Conservation (phyloP, 768 basidiomycete species). For the Kwoniella botswanensis region DNA sequence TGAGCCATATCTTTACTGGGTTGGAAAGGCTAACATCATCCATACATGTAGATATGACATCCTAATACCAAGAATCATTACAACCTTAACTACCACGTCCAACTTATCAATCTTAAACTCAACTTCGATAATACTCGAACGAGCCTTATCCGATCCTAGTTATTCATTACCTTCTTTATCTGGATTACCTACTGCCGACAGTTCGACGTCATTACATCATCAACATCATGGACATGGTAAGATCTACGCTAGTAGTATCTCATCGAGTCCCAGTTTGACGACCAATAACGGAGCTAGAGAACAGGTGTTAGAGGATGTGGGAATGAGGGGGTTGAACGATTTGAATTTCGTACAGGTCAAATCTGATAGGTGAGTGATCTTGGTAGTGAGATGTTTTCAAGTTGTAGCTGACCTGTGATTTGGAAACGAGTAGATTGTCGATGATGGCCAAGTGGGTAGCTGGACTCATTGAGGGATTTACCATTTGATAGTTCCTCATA, state of each 20-base stretch:
- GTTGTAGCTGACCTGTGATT: background rate
- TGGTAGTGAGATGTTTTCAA: too few relatives aligned
- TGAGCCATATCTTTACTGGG: too few relatives aligned
- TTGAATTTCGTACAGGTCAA: conserved; percentile 39
- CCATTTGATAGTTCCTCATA: conserved; percentile 19
- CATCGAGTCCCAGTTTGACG: conserved; percentile 21
- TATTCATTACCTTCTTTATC: conserved; percentile 30
- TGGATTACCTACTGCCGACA: conserved; percentile 11
- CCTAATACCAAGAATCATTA: conserved; percentile 42
- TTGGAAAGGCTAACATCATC: background rate
- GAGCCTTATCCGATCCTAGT: conserved; percentile 38
- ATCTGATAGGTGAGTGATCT: conserved; percentile 43
- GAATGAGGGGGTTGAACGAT: conserved; percentile 50
- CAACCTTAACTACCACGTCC: conserved; percentile 40
- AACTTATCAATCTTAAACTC: conserved; percentile 34
- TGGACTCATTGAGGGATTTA: conserved; percentile 41
- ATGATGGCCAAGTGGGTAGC: conserved; percentile 46
- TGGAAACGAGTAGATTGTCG: conserved; percentile 22
- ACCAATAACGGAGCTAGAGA: conserved; percentile 21
- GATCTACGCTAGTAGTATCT: conserved; percentile 31
- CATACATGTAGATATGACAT: conserved; percentile 38
- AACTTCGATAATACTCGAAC: conserved; percentile 38
- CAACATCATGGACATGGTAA: conserved; percentile 13
- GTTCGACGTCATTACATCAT: conserved; percentile 18
- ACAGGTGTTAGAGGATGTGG: conserved; percentile 47